Percentiles rank a stretch among this genome's conserved stretches.
Evolutionary conservation across 345 rosid species (phyloP).

Genomic region (Laguncularia racemosa): DNA sequence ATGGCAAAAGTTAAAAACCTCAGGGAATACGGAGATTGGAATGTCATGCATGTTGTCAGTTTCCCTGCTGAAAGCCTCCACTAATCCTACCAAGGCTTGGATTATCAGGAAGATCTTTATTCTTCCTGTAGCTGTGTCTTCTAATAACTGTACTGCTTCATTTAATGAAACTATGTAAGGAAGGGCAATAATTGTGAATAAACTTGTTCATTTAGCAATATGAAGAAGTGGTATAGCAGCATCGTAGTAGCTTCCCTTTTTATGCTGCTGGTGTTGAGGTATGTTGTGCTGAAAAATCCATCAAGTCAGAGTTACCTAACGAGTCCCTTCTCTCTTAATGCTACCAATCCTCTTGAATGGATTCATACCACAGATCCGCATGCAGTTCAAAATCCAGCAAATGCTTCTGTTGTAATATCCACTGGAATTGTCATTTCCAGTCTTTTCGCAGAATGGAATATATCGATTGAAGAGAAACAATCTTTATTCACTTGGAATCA

Average conservation of each 20-base stretch:
- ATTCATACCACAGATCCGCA: slow-evolving; percentile 41
- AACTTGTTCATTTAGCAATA: slow-evolving; percentile 22
- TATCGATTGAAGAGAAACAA: slow-evolving; percentile 52
- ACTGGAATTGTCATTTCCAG: slow-evolving; percentile 35
- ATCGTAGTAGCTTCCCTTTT: slow-evolving; percentile 62
- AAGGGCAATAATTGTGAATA: slow-evolving; percentile 8
- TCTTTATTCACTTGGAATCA: slow-evolving; percentile 77
- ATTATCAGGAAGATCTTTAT: too few relatives aligned
- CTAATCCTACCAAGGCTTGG: too few relatives aligned
- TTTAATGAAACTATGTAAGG: neutral
- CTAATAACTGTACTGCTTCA: too few relatives aligned
- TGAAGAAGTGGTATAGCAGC: slow-evolving; percentile 87
- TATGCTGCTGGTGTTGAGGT: slow-evolving; percentile 68
- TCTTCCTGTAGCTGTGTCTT: too few relatives aligned
- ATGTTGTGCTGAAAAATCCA: slow-evolving; percentile 51
- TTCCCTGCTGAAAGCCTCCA: too few relatives aligned
- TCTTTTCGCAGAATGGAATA: slow-evolving; percentile 55
- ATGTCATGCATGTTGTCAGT: too few relatives aligned
- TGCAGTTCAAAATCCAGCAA: slow-evolving; percentile 44
- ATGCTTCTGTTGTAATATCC: slow-evolving; percentile 54
- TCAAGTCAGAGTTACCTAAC: slow-evolving; percentile 44
- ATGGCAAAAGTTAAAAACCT: too few relatives aligned
- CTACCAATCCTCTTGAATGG: slow-evolving; percentile 77
- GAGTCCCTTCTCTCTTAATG: slow-evolving; percentile 41
- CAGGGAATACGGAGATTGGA: too few relatives aligned